These are phyloP conservation scores for Linanthus parryae DNA, from an alignment of 148 eudicot genomes.

Conservation along the genomic window DNA sequence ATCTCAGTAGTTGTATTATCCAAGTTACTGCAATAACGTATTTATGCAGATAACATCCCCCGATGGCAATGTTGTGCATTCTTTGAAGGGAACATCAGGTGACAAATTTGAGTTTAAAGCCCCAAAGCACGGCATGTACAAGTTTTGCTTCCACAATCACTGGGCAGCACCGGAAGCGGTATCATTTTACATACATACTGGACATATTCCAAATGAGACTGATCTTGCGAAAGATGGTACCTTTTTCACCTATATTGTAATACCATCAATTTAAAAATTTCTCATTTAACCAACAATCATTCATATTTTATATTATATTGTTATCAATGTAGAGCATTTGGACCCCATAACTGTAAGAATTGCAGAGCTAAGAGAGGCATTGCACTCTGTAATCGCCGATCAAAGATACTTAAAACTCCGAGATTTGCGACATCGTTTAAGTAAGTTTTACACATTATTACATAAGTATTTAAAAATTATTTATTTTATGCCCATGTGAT, in stretches of 20 bases:
- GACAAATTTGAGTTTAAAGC: conserved; percentile 87
- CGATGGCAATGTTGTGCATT: conserved; percentile 51
- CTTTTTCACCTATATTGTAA: background rate
- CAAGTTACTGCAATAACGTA: background rate
- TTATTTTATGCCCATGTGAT: no score
- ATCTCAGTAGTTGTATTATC: background rate
- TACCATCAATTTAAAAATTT: background rate
- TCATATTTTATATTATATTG: conserved; percentile 2
- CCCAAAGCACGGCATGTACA: conserved; percentile 84
- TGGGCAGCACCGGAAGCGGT: conserved; percentile 74
- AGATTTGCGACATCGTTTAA: conserved; percentile 82
- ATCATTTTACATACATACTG: conserved; percentile 86
- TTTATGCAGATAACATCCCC: conserved; percentile 78
- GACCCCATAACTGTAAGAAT: conserved; percentile 90
- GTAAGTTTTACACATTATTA: no score
- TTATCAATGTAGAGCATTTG: conserved; percentile 93
- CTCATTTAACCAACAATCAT: background rate
- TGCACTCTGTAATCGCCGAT: conserved; percentile 78
- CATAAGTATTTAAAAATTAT: no score
- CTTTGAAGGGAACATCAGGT: conserved; percentile 78
- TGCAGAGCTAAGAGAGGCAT: conserved; percentile 89
- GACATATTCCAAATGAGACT: conserved; percentile 83
- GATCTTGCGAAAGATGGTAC: conserved; percentile 97
- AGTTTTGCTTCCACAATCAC: conserved; percentile 86
- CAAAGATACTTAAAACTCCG: conserved; percentile 87